Conservation (phyloP, 352 stramenopile genomes). For the Pythium catenulatum region DNA sequence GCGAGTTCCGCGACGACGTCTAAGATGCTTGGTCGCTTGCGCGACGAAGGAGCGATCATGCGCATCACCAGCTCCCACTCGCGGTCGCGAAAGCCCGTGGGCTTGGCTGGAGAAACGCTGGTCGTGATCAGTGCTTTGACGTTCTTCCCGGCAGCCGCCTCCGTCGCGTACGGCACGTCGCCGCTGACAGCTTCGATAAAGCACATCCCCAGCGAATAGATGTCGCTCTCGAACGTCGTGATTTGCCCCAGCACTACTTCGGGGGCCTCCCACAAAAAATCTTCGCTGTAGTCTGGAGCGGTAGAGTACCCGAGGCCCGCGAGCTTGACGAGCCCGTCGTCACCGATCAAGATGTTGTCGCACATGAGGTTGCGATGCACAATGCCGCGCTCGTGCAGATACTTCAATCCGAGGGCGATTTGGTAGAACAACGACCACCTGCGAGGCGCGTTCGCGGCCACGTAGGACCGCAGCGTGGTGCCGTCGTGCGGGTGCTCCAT, state of each 20-base stretch:
- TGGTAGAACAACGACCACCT: slow-evolving; percentile 62
- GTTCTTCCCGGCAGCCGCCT: background rate
- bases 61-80: background rate
- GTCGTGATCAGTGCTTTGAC: background rate
- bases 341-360: slow-evolving; percentile 44
- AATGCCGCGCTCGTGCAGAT: slow-evolving; percentile 75
- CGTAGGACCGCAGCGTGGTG: background rate
- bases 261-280: slow-evolving; percentile 22
- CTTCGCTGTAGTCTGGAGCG: too few relatives aligned
- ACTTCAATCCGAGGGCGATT: slow-evolving; percentile 71
- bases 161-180: background rate
- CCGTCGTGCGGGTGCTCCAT: background rate
- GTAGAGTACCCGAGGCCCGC: slow-evolving; percentile 9
- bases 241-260: slow-evolving; percentile 21
- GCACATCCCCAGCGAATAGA: slow-evolving; percentile 61
- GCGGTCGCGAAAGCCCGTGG: background rate
- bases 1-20: background rate
- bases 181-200: slow-evolving; percentile 50
- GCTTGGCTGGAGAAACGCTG: background rate
- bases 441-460: slow-evolving; percentile 28
- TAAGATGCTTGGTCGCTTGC: background rate
- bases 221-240: slow-evolving; percentile 15
- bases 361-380: slow-evolving; percentile 32
- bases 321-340: slow-evolving; percentile 15
- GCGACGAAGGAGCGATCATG: background rate